phyloP scores from a whole-genome alignment of 345 rosid genomes.

The Eucalyptus pauciflora region DNA sequence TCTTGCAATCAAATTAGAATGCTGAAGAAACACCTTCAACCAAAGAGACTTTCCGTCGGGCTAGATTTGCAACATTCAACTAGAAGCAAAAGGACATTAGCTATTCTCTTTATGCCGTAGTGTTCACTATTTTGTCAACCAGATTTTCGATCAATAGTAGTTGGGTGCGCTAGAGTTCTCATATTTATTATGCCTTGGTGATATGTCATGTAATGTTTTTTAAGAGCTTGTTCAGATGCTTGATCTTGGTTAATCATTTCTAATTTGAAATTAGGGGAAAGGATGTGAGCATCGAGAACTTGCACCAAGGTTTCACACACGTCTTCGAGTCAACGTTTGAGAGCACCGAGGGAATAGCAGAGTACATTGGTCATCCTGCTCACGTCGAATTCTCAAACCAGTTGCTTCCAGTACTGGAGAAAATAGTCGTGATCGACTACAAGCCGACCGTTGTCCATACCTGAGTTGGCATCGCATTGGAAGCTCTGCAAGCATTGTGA shows the following conservation, averaged over 20 bases:
- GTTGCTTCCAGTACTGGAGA: constrained; percentile 39
- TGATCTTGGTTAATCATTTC: background rate
- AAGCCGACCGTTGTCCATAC: constrained; percentile 35
- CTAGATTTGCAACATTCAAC: background rate
- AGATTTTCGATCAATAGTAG: background rate
- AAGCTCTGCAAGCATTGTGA: background rate
- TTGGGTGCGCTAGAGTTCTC: background rate
- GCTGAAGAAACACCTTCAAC: background rate
- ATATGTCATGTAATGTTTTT: background rate
- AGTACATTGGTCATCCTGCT: constrained; percentile 59
- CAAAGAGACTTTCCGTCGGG: background rate
- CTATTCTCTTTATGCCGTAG: background rate
- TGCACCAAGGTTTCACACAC: constrained; percentile 81
- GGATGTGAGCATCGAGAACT: constrained; percentile 69
- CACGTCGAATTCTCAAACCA: constrained; percentile 48
- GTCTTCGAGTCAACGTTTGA: constrained; percentile 69
- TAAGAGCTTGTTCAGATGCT: background rate
- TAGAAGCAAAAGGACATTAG: background rate
- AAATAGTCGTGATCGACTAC: constrained; percentile 59
- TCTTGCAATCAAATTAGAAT: background rate
- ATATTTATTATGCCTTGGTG: background rate
- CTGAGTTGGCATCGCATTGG: background rate
- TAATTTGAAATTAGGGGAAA: constrained; percentile 37
- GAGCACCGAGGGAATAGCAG: constrained; percentile 53
- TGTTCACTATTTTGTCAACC: background rate